Evolutionary conservation across 1,284 basidiomycete genomes (phyloP), one percentile per base, ranked within the genome.

Genomic region (Xerocomus amazonicus): DNA sequence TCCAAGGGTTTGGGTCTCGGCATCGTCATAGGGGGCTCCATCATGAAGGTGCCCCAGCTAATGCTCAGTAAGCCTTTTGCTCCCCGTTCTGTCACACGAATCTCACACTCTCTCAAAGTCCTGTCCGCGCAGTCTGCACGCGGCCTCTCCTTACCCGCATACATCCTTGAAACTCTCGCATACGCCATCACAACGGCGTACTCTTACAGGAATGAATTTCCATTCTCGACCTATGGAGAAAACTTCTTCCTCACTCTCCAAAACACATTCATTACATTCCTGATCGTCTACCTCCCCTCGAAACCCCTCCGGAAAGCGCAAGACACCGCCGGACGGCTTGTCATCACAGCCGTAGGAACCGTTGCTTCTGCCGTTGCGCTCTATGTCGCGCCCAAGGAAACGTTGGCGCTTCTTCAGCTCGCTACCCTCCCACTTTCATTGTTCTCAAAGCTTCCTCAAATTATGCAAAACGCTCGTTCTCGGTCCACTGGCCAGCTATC

Each of bases 221-320:
- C 95, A 1, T 95, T 97, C 75, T 92, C 90, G 33, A 97, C 95
- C 1, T 98, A 97, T 57, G 95, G 95, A 62, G 92, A 96, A 69
- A 95, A 93, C 73, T 67, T 91, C 54, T 94, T 94, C 78, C 78
- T 96, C 47, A 85, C 89, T 23, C 61, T 91, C 40, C 91, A 94
- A 67, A 93, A 94, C 70, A 75, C 85, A 56, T 57, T 87, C 69
- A 90, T 94, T 66, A 90, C 87, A 28, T 73, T 90, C 57, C 83
- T 92, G 61, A 92, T 95, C 65, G 75, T 90, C 38, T 73, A 75
- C 66, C 87, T 83, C 63, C 73, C 76, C 31, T 56, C 60, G 10
- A 51, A 60, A n/a, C 61, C 61, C 26, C 52, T 60, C 62, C 53
- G 54, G 54, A 70, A 56, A 52, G 47, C 48, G 37, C 52, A 57